These are phyloP conservation scores for Manihot esculenta DNA, from an alignment of 441 rosid species.

Conservation along the genomic window DNA sequence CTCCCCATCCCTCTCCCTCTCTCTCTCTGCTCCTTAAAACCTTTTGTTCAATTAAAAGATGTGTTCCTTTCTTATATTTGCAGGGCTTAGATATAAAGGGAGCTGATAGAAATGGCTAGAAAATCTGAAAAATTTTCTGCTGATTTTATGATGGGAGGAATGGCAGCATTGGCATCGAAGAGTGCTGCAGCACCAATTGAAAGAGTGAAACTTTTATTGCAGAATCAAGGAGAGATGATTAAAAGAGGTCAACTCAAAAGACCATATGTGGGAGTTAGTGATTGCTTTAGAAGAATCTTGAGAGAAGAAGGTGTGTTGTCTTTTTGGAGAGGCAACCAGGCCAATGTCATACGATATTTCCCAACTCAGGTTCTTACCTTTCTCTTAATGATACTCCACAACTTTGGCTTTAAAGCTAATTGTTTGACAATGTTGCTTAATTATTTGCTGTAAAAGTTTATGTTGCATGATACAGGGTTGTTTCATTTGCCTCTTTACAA, in stretches of 20 bases:
- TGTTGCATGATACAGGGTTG: not conserved
- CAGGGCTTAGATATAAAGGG: slow-evolving; percentile 21
- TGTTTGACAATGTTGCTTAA: not conserved
- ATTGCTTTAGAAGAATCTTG: slow-evolving; percentile 72
- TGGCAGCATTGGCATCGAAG: slow-evolving; percentile 71
- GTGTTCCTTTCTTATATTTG: slow-evolving; percentile 3
- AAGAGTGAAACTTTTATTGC: slow-evolving; percentile 89
- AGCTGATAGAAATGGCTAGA: slow-evolving; percentile 31
- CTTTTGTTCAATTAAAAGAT: not conserved
- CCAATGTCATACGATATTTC: slow-evolving; percentile 68
- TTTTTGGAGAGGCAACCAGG: slow-evolving; percentile 95
- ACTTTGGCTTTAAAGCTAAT: not conserved
- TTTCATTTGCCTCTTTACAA: not conserved
- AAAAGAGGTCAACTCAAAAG: slow-evolving; percentile 67
- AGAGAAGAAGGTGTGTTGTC: slow-evolving; percentile 77
- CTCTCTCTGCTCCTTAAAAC: not conserved
- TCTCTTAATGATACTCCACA: not conserved
- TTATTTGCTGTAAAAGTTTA: not conserved
- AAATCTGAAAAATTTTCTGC: slow-evolving; percentile 65
- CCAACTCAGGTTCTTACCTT: slow-evolving; percentile 65
- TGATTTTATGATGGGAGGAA: slow-evolving; percentile 79
- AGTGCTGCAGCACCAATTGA: slow-evolving; percentile 89
- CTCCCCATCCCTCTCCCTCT: not conserved
- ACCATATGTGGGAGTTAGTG: slow-evolving; percentile 61
- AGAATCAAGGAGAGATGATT: slow-evolving; percentile 90